Base-by-base conservation (phyloP, 2,329 filamentous ascomycete species). In the Aspergillus costaricaensis region DNA sequence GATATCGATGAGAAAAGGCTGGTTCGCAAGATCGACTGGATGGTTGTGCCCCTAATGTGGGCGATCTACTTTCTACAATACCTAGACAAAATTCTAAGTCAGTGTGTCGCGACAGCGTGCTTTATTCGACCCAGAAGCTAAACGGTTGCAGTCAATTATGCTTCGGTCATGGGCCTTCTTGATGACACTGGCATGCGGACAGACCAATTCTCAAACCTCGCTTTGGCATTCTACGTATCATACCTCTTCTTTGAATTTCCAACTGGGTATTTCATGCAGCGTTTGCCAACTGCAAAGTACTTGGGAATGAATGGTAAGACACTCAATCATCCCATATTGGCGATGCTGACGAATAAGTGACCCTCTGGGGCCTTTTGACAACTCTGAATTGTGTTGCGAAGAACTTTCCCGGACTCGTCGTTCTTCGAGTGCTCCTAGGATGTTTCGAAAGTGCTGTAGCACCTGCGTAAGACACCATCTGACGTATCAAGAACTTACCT, bases 101-200 rank as follows among this genome's bases (percentile, higher is more conserved):
- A 0, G 72, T 86, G 1, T 23, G 32, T 12, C 19, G 79, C 75
- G n/a, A 83, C 27, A 83, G 68, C 80, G 82, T 0, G 80, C 39
- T 75, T 84, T 62, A 79, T 84, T 78, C 80, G 82, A 1, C 69
- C 76, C 74, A 66, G 41, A 44, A 44, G 17, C 41, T 44, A 76
- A 5, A 10, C 82, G 82, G 23, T 77, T 73, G 70, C 85, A 21
- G 74, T 76, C 7, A 82, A 82, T 5, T 74, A 80, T 43, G 76
- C 86, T 6, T 83, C 83, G 49, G 84, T 88, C 57, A 89, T 88
- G 86, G 85, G 85, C 14, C 73, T 88, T 14, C 76, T 73, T 10
- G 73, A 79, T 58, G 84, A 87, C 60, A 80, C 85, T 7, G 76
- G 81, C 2, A 78, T 88, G 51, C 69, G 74, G 30, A 82, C 81